These are phyloP conservation scores for Solanum dulcamara DNA, from an alignment of 257 asterid species.

Conservation along the genomic window DNA sequence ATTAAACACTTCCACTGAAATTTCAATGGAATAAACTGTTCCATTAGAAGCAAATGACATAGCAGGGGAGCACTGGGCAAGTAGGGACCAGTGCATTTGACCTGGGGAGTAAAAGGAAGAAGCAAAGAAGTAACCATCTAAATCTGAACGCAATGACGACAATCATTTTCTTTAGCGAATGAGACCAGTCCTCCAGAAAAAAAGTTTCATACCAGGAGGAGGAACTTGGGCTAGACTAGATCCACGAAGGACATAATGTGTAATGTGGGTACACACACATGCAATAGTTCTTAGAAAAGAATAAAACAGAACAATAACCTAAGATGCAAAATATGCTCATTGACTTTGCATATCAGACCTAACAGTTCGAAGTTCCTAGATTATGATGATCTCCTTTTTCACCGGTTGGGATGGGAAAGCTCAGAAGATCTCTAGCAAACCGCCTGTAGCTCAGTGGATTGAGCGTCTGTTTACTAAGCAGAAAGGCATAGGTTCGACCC, in stretches of 20 bases:
- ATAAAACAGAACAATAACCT: not conserved
- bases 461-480: slow-evolving; percentile 99
- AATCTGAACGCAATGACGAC: not conserved
- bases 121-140: not conserved
- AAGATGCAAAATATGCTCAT: not conserved
- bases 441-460: slow-evolving; percentile 99
- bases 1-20: not conserved
- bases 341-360: not conserved
- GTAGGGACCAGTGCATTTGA: not conserved
- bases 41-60: not conserved
- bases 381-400: not conserved
- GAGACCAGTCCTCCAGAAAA: not conserved
- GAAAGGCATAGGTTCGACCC: slow-evolving; percentile 97
- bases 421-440: slow-evolving; percentile 2
- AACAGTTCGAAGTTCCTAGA: not conserved
- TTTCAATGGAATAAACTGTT: not conserved
- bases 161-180: not conserved
- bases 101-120: not conserved
- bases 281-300: not conserved
- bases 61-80: not conserved
- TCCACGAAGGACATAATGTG: not conserved
- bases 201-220: not conserved
- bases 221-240: not conserved
- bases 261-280: not conserved
- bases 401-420: not conserved